Conservation (phyloP, 371 early-diverging fungal species). For the Mortierella sp. region DNA sequence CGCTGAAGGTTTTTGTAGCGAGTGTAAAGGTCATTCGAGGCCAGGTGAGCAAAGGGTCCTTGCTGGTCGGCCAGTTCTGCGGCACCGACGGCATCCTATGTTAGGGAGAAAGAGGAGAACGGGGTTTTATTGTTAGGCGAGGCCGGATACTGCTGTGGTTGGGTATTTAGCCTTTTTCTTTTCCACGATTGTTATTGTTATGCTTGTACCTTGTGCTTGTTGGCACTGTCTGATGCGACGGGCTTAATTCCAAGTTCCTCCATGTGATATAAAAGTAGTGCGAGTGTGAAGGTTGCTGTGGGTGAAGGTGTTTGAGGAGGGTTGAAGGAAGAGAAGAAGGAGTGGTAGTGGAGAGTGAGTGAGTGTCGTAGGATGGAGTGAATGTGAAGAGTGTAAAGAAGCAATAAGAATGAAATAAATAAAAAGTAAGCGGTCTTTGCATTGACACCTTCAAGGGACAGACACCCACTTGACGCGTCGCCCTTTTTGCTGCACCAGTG, state of each 20-base stretch:
- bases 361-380: neutral
- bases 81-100: slow-evolving; percentile 22
- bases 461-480: slow-evolving; percentile 29
- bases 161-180: neutral
- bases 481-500: too few relatives aligned
- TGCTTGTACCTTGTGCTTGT: slow-evolving; percentile 35
- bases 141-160: too few relatives aligned
- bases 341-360: neutral
- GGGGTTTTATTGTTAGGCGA: neutral
- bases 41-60: slow-evolving; percentile 67
- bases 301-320: neutral
- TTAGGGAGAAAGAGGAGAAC: neutral
- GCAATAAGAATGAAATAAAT: neutral
- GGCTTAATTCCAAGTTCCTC: slow-evolving; percentile 58
- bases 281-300: neutral
- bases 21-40: slow-evolving; percentile 91
- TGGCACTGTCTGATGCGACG: slow-evolving; percentile 32
- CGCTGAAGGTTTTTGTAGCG: slow-evolving; percentile 95
- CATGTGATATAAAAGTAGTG: slow-evolving; percentile 34
- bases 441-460: neutral
- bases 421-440: neutral
- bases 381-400: neutral
- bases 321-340: neutral
- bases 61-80: slow-evolving; percentile 38
- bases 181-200: neutral